Evolutionary conservation across 441 rosid species (phyloP).

Genomic region (Syzygium malaccense): DNA sequence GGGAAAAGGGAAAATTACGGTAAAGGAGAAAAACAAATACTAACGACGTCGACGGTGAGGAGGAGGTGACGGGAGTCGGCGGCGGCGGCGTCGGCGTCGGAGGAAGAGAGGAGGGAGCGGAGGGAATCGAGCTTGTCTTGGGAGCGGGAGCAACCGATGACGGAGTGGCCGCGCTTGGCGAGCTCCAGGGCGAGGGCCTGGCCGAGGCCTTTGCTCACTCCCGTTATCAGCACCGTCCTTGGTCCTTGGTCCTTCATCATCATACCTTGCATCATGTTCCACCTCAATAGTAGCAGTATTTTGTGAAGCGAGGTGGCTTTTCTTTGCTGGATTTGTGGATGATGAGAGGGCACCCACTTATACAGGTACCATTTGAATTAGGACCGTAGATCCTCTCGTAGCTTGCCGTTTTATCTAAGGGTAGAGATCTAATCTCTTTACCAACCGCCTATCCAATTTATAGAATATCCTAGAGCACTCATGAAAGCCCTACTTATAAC

Average conservation of each 20-base stretch:
- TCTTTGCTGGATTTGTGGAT: not conserved
- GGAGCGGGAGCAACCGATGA: slow-evolving; percentile 82
- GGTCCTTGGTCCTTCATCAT: too few relatives aligned
- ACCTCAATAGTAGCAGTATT: not conserved
- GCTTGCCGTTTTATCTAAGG: not conserved
- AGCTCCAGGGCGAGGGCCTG: slow-evolving; percentile 80
- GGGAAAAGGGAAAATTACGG: not conserved
- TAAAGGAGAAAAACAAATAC: not conserved
- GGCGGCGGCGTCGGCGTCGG: slow-evolving; percentile 4
- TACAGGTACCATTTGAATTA: not conserved
- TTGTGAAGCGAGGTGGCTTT: not conserved
- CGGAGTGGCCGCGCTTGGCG: slow-evolving; percentile 73
- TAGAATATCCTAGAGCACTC: not conserved
- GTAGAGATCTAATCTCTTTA: not conserved
- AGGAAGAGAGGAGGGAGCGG: slow-evolving; percentile 44
- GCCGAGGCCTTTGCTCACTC: slow-evolving; percentile 81
- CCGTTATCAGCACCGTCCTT: slow-evolving; percentile 62
- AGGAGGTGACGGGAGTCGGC: slow-evolving; percentile 38
- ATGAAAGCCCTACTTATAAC: not conserved
- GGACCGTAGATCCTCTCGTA: not conserved
- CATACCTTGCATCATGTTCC: not conserved
- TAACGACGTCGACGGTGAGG: slow-evolving; percentile 64
- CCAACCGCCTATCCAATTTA: not conserved
- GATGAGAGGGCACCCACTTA: not conserved
- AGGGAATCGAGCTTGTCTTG: slow-evolving; percentile 67